Evolutionary conservation across 1,284 basidiomycete species (phyloP).

Genomic region (Irpex sp.): DNA sequence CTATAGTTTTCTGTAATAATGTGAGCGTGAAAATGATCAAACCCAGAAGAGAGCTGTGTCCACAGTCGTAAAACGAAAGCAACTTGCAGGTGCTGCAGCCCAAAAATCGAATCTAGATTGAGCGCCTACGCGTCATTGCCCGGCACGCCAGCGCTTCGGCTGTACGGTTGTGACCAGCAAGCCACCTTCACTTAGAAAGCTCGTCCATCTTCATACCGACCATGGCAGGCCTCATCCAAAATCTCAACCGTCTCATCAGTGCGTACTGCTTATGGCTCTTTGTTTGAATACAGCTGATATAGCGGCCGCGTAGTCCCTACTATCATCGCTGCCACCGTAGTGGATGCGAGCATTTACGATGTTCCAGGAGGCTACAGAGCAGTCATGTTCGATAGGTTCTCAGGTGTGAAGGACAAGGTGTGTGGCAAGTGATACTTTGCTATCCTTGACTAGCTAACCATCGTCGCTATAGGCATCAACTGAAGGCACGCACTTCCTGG

Average conservation of each 20-base stretch:
- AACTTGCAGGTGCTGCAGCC: too few species aligned
- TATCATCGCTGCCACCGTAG: conserved; percentile 60
- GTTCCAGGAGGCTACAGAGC: conserved; percentile 92
- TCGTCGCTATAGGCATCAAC: conserved; percentile 58
- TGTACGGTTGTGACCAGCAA: neutral
- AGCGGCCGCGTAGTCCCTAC: conserved; percentile 60
- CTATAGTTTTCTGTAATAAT: too few species aligned
- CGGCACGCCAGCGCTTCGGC: neutral
- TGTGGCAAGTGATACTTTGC: conserved; percentile 13
- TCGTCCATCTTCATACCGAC: neutral
- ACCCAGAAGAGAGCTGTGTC: too few species aligned
- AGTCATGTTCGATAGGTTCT: conserved; percentile 98
- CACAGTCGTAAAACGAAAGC: too few species aligned
- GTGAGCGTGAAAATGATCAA: neutral
- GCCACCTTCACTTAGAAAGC: neutral
- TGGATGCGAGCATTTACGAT: conserved; percentile 87
- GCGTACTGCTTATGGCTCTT: neutral
- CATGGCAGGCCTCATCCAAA: conserved; percentile 13
- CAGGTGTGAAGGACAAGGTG: conserved; percentile 83
- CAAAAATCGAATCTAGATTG: neutral
- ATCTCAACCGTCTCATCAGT: conserved; percentile 23
- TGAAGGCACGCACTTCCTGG: conserved; percentile 97
- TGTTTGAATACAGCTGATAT: neutral
- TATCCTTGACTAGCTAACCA: neutral
- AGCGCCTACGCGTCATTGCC: neutral